These are phyloP conservation scores for Jamesozyma rosinii DNA, from an alignment of 805 yeast species.

Conservation along the genomic window DNA sequence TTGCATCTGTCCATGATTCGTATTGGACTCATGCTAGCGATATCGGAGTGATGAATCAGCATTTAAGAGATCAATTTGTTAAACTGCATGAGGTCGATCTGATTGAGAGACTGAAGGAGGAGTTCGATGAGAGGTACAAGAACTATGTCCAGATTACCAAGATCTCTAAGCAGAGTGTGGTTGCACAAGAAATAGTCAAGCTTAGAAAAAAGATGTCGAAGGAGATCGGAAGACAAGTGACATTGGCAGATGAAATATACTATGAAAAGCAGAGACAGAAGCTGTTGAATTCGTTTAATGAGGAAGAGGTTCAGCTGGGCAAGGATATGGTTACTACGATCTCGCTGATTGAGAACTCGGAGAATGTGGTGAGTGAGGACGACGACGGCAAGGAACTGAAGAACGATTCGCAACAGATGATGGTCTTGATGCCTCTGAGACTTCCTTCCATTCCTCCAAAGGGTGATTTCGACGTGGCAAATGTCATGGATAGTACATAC, in stretches of 20 bases:
- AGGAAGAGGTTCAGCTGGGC: slow-evolving; percentile 42
- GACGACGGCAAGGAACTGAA: slow-evolving; percentile 3
- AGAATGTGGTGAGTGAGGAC: slow-evolving; percentile 15
- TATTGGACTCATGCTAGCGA: slow-evolving; percentile 96
- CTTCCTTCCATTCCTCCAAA: slow-evolving; percentile 67
- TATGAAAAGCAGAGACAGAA: slow-evolving; percentile 58
- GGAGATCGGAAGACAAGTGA: slow-evolving; percentile 45
- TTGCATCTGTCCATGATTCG: slow-evolving; percentile 96
- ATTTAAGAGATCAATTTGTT: slow-evolving; percentile 72
- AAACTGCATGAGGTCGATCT: slow-evolving; percentile 66
- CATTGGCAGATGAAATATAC: slow-evolving; percentile 63
- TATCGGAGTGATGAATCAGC: slow-evolving; percentile 58
- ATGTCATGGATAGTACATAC: slow-evolving; percentile 64
- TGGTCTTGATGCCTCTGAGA: slow-evolving; percentile 53
- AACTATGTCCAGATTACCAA: slow-evolving; percentile 55
- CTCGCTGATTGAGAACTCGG: slow-evolving; percentile 39
- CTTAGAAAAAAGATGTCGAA: slow-evolving; percentile 42
- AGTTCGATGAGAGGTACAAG: slow-evolving; percentile 71
- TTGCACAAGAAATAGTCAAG: slow-evolving; percentile 41
- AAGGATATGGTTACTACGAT: slow-evolving; percentile 59
- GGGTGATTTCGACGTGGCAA: slow-evolving; percentile 76
- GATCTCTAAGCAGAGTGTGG: slow-evolving; percentile 43
- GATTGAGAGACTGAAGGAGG: slow-evolving; percentile 59
- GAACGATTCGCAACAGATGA: slow-evolving; percentile 7
- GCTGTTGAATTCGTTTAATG: slow-evolving; percentile 44